Conservation (phyloP, 129 eudicot genomes). For the Tanacetum coccineum region DNA sequence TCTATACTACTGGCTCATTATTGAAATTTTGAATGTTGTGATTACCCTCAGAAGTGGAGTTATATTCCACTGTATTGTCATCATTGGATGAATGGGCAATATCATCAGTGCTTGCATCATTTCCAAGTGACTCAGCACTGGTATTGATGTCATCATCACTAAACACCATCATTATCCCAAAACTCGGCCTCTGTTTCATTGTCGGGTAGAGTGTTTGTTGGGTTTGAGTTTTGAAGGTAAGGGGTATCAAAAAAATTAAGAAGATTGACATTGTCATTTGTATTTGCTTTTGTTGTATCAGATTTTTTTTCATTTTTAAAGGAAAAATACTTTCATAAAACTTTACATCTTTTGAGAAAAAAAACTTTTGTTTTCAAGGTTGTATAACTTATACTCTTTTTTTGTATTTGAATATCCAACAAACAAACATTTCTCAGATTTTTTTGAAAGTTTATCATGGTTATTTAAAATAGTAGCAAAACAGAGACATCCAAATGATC, state of each 20-base stretch:
- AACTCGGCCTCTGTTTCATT: neutral
- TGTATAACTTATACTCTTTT: too few relatives aligned
- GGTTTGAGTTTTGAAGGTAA: too few relatives aligned
- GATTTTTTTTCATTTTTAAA: too few relatives aligned
- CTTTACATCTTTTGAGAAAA: too few relatives aligned
- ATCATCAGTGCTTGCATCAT: neutral
- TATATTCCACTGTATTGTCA: neutral
- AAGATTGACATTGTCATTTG: too few relatives aligned
- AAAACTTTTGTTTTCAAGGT: too few relatives aligned
- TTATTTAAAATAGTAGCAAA: neutral
- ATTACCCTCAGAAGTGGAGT: neutral
- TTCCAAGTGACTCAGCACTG: neutral
- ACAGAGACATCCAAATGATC: neutral
- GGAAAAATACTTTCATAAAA: too few relatives aligned
- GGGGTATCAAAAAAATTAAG: too few relatives aligned
- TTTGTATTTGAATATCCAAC: neutral
- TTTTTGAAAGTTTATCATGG: constrained; percentile 1
- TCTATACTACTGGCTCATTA: neutral
- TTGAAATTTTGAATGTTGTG: neutral
- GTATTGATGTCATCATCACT: neutral
- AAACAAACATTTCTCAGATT: neutral
- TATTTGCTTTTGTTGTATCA: too few relatives aligned
- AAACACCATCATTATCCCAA: neutral
- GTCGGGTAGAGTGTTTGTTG: too few relatives aligned
- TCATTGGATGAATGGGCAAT: neutral